Evolutionary conservation across 1,139 yeast genomes (phyloP), one percentile per base, ranked within the genome.

Genomic region (Meyerozyma smithsonii): DNA sequence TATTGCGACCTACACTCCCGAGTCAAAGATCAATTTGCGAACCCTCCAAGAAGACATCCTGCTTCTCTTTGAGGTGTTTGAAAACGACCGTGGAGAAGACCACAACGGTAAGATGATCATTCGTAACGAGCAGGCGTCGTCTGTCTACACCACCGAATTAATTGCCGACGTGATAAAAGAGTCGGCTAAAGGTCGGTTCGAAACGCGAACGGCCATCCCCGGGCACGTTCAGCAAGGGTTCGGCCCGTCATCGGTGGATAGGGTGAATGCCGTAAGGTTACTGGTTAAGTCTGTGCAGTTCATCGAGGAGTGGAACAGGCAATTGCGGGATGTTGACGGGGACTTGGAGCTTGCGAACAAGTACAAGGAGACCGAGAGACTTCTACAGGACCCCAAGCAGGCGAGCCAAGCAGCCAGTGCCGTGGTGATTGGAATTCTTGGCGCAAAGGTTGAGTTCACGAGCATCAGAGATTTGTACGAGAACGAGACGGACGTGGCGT

Each of bases 1-100:
- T 2, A 81, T 85, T 49, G 95, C 95, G 7, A 86, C 92, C 6
- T 92, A 90, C 61, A 87, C 89, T 15, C 98, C 98, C 11, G 98
- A 92, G 61, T 81, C 83, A 48, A 86, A 88, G 40, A 84, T 90
- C 43, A 68, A 81, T 32, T 72, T 92, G 52, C 72, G 74, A 38
- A 84, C 82, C 52, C 66, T 92, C 48, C 85, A 85, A 49, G 78
- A 81, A 49, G 97, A 90, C 58, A 82, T 89, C 47, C 78, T 76
- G 44, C 75, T 79, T 44, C 71, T 90, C 54, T 78, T 76, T 47
- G 79, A 79, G 47, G 77, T 83, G 15, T 92, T 86, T 59, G 75
- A 74, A 21, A 66, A 72, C 42, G 95, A 90, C 55, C 74, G 81
- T 49, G 97, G 97, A 43, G 81, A 84, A 58, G 78, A 79, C 55